phyloP scores from a whole-genome alignment of 2,329 filamentous ascomycete species.

The Hypoxylon sp. region DNA sequence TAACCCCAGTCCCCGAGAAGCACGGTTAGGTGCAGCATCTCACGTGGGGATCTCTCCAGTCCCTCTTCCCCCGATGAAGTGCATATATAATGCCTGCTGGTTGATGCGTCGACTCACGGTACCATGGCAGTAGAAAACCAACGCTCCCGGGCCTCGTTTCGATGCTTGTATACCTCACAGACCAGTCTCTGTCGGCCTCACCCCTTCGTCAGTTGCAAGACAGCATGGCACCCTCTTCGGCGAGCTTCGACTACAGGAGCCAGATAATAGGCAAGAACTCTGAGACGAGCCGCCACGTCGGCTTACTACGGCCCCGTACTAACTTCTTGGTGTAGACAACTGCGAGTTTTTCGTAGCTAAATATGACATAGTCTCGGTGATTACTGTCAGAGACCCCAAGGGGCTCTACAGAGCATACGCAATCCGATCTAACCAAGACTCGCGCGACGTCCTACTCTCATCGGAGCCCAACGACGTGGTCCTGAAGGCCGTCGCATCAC shows the following conservation, averaged over 20 bases:
- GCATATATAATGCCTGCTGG: constrained; percentile 35
- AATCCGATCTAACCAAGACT: constrained; percentile 35
- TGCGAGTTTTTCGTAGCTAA: constrained; percentile 43
- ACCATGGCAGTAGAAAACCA: constrained; percentile 11
- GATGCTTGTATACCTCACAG: constrained; percentile 39
- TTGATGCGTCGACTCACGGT: constrained; percentile 15
- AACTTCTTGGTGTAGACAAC: constrained; percentile 34
- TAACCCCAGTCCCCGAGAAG: constrained; percentile 17
- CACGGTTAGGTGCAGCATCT: constrained; percentile 31
- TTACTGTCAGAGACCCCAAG: constrained; percentile 35
- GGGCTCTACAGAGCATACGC: constrained; percentile 40
- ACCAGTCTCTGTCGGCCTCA: constrained; percentile 15
- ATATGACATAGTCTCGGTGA: constrained; percentile 40
- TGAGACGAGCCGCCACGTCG: not conserved
- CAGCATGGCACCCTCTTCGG: constrained; percentile 31
- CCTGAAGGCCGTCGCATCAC: constrained; percentile 39
- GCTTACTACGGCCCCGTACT: not conserved
- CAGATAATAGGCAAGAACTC: constrained; percentile 41
- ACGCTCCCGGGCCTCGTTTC: constrained; percentile 26
- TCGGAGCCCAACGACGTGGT: constrained; percentile 34
- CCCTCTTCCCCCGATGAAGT: constrained; percentile 7
- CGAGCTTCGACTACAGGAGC: constrained; percentile 36
- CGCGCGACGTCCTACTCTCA: constrained; percentile 37
- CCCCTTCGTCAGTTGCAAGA: constrained; percentile 18
- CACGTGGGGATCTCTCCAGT: constrained; percentile 18